phyloP scores from a whole-genome alignment of 208 protist genomes.

The Leishmania braziliensis region DNA sequence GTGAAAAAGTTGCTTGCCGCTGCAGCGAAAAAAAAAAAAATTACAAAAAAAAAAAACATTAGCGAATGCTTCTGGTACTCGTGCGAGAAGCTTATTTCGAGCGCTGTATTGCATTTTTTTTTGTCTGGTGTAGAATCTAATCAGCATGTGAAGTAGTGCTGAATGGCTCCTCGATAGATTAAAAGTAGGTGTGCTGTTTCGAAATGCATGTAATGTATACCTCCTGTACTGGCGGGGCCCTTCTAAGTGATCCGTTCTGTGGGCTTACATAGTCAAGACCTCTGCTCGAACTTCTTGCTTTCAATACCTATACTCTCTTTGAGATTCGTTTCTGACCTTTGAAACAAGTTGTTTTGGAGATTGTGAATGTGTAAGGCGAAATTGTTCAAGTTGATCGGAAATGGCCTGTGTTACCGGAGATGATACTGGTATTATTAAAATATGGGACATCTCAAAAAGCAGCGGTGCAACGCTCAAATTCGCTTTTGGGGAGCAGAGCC shows the following conservation, averaged over 20 bases:
- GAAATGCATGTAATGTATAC: no score
- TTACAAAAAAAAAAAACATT: not conserved
- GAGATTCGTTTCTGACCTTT: not conserved
- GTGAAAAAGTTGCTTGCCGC: not conserved
- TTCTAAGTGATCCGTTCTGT: not conserved
- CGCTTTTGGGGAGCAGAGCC: constrained; percentile 70
- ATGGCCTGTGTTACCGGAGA: constrained; percentile 87
- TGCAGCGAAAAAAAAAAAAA: not conserved
- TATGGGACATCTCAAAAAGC: constrained; percentile 83
- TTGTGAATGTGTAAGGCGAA: not conserved
- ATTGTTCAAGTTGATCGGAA: not conserved
- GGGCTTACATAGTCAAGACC: not conserved
- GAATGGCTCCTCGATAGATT: no score
- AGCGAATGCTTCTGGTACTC: not conserved
- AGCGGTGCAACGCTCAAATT: constrained; percentile 66
- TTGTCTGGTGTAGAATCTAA: not conserved
- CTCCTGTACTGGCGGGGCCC: not conserved
- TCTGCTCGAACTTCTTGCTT: not conserved
- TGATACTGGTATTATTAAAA: constrained; percentile 82
- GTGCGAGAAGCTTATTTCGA: not conserved
- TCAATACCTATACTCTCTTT: not conserved
- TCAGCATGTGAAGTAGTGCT: no score
- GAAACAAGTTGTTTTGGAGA: not conserved
- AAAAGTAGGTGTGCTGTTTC: not conserved
- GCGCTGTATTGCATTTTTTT: not conserved